Evolutionary conservation across 208 protist genomes (phyloP).

Genomic region (Leishmania mexicana): DNA sequence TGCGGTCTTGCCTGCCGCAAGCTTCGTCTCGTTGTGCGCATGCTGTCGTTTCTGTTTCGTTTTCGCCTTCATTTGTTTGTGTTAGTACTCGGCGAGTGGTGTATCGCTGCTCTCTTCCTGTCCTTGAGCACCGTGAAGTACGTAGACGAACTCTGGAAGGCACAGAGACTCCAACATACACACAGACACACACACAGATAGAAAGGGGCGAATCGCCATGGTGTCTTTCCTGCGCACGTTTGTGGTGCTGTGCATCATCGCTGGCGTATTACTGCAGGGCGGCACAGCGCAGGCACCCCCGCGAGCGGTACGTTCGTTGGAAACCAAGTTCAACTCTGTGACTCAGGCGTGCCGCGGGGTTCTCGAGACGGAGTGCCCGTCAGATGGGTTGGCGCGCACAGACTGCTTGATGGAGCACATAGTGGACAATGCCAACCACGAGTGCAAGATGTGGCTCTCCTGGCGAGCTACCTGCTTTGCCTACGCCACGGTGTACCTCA

Average conservation of each 20-base stretch:
- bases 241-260: background rate
- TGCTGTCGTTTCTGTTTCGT: no score
- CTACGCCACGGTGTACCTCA: conserved; percentile 15
- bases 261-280: background rate
- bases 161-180: background rate
- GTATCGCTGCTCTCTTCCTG: no score
- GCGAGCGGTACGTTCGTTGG: conserved; percentile 1
- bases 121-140: background rate
- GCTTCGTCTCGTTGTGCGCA: background rate
- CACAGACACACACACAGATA: background rate
- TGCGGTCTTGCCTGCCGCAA: background rate
- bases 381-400: background rate
- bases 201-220: no score
- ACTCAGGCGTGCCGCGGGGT: conserved; percentile 42
- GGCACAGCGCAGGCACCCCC: background rate
- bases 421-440: conserved; percentile 13
- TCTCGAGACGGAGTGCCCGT: conserved; percentile 30
- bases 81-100: no score
- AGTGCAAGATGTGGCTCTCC: conserved; percentile 44
- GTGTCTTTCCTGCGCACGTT: background rate
- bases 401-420: conserved; percentile 30
- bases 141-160: background rate
- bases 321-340: conserved; percentile 17
- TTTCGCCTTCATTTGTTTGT: background rate
- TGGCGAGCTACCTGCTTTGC: conserved; percentile 32